Evolutionary conservation across 2,329 filamentous ascomycete species (phyloP).

Genomic region (Penicillium brevicompactum): DNA sequence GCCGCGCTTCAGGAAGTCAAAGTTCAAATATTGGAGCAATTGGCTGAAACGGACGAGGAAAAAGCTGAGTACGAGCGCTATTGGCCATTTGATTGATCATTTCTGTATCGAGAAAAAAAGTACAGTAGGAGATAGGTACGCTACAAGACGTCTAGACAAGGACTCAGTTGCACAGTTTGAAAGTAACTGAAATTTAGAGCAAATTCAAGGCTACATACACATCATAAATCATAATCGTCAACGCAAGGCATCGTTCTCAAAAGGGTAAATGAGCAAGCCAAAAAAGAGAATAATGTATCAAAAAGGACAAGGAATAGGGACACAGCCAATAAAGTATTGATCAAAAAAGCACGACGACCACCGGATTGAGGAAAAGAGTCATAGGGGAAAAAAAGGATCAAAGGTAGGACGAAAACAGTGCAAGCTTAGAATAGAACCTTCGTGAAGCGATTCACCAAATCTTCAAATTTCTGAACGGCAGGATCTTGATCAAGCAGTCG

Average conservation of each 20-base stretch:
- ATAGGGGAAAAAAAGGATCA: neutral
- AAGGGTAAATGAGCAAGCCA: neutral
- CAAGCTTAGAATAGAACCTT: constrained; percentile 24
- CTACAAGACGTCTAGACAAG: too few species aligned
- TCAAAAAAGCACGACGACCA: neutral
- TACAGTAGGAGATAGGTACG: too few species aligned
- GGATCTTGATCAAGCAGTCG: constrained; percentile 38
- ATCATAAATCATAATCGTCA: constrained; percentile 21
- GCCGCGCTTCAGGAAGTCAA: constrained; percentile 28
- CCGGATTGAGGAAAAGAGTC: neutral
- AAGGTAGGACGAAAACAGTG: neutral
- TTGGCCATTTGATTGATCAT: constrained; percentile 37
- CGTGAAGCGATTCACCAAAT: constrained; percentile 37
- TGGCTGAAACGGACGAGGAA: constrained; percentile 30
- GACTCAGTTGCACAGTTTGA: too few species aligned
- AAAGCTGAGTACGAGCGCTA: constrained; percentile 26
- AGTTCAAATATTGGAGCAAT: constrained; percentile 27
- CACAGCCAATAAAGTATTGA: neutral
- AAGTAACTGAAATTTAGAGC: too few species aligned
- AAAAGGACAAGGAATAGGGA: neutral
- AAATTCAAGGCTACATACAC: neutral
- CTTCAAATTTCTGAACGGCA: constrained; percentile 38
- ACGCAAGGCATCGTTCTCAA: constrained; percentile 6
- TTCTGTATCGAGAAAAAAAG: neutral
- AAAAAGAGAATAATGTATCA: constrained; percentile 3